A percentile compares a stretch with the other conserved stretches of the same genome.
Evolutionary conservation across 345 rosid species (phyloP).

Genomic region (Firmiana major): DNA sequence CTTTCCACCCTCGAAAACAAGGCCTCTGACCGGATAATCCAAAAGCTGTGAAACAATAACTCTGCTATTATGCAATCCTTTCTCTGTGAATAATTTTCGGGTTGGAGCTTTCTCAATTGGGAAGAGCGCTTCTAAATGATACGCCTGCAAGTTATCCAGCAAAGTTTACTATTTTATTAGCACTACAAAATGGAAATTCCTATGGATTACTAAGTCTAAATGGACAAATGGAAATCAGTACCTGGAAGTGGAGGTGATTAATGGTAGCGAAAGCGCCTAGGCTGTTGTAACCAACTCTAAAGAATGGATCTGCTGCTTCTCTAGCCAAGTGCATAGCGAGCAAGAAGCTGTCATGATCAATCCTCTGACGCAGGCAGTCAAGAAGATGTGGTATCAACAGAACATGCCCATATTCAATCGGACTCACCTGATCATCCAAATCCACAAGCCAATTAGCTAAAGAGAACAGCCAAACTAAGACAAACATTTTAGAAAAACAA

Average conservation of each 20-base stretch:
- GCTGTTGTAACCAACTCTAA: conserved; percentile 62
- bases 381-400: conserved; percentile 44
- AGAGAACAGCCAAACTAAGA: not conserved
- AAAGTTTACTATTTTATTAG: not conserved
- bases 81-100: conserved; percentile 33
- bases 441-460: not conserved
- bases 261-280: conserved; percentile 59
- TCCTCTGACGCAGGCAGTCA: conserved; percentile 53
- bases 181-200: too few species aligned
- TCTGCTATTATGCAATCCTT: conserved; percentile 25
- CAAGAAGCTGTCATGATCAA: conserved; percentile 45
- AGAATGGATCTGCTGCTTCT: conserved; percentile 46
- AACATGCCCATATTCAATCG: conserved; percentile 56
- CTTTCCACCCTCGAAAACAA: conserved; percentile 71
- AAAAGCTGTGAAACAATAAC: conserved; percentile 54
- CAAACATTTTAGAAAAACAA: not conserved
- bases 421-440: conserved; percentile 40
- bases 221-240: conserved; percentile 1
- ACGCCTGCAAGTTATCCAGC: conserved; percentile 47
- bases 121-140: conserved; percentile 61
- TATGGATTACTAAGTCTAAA: not conserved
- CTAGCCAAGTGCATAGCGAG: conserved; percentile 48
- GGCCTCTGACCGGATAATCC: conserved; percentile 76
- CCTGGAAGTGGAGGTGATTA: conserved; percentile 65
- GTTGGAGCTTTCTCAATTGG: conserved; percentile 78